Base-by-base conservation (phyloP, 495 filamentous ascomycete species). In the Penicillium pulvis region DNA sequence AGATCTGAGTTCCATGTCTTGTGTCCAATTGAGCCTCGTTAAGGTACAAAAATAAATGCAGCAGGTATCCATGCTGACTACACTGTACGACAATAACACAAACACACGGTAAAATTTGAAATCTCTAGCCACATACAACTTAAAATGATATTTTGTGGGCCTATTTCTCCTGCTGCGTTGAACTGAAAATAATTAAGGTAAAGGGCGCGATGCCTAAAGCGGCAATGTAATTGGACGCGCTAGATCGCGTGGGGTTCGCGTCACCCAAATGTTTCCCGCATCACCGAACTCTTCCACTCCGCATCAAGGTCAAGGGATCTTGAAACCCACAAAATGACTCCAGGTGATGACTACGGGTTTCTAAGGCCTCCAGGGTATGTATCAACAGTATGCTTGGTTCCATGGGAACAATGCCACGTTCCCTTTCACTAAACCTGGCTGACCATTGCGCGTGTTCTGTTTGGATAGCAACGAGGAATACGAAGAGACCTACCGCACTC, bases 401-500 rank as follows among this genome's bases (percentile, higher is more conserved):
- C 3, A 41, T 17, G n/a, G 16, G 14, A 16, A 6, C 4, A 16
- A 1, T 41, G 12, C 14, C 16, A 41, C 3, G 4, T 28, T 1
- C 4, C 39, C 2, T 42, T 23, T 28, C 30, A 28, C 17, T 2
- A 51, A 28, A 19, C 24, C 24, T 6, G 36, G 57, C 68, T 74
- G 47, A 77, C 63, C 39, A 33, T 58, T 56, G 23, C 39, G 26
- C n/a, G 20, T 24, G 11, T 36, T 36, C 26, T 48, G 28, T 41
- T 42, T 23, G 30, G 33, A 60, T 53, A 81, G 77, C 51, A 67
- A 76, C 30, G 70, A 77, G 55, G 72, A 80, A 58, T 71, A 77
- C 56, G 65, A 71, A 41, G 64, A 67, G 12, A 57, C 71, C 28
- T 74, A 78, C 45, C 81, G 87, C 43, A 70, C 67, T 43, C 62